Evolutionary conservation across 345 rosid species (phyloP).

Genomic region (Isatis tinctoria): DNA sequence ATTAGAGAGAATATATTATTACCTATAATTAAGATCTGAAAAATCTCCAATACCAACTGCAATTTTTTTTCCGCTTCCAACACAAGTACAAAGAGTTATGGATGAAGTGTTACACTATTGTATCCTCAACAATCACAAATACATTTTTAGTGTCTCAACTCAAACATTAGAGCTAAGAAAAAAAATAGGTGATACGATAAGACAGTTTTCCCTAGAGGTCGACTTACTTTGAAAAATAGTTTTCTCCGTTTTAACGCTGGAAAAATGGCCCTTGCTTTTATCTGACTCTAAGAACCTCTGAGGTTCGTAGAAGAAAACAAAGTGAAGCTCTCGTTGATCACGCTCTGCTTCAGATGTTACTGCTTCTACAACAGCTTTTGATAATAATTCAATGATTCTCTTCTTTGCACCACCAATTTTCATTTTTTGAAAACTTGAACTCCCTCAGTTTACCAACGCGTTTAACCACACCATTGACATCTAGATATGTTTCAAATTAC

Average conservation of each 20-base stretch:
- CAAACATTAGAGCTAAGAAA: background rate
- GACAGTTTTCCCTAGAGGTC: background rate
- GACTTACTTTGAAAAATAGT: constrained; percentile 60
- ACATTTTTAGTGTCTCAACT: background rate
- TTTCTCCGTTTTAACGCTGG: constrained; percentile 70
- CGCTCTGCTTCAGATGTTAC: constrained; percentile 39
- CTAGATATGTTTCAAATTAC: too few species aligned
- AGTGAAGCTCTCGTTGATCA: constrained; percentile 70
- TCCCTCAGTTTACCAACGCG: too few species aligned
- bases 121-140: background rate
- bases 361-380: constrained; percentile 45
- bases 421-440: constrained; percentile 58
- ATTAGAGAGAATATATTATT: constrained; percentile 11
- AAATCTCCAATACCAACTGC: constrained; percentile 73
- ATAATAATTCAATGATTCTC: constrained; percentile 67
- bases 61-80: constrained; percentile 60
- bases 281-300: constrained; percentile 56
- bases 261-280: constrained; percentile 53
- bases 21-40: constrained; percentile 74
- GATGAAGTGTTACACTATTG: background rate
- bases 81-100: constrained; percentile 27
- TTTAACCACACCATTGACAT: too few species aligned
- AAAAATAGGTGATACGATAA: too few species aligned
- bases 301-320: constrained; percentile 79
- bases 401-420: constrained; percentile 56